Evolutionary conservation across 306 rosid genomes (phyloP), one percentile per base, ranked within the genome.

Genomic region (Prinsepia uniflora): DNA sequence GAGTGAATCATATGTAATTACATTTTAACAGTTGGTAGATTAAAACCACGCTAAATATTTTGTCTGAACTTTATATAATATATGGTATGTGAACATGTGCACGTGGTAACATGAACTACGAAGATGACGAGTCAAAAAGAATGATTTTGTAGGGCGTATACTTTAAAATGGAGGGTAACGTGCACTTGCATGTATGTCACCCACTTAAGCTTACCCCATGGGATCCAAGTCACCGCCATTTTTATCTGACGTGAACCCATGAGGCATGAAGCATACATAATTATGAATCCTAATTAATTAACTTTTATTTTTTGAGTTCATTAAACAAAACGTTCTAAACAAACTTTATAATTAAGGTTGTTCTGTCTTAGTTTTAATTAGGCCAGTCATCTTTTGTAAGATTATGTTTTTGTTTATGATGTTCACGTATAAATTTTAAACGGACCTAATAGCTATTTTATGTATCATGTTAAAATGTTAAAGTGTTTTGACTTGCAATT

Each of bases 201-300:
- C 78, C 76, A 67, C n/a, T n/a, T n/a, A n/a, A n/a, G n/a, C 72
- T 55, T 3, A 6, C 1, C 54, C 82, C 80, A 75, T 79, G 79
- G 84, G 75, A 71, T 86, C 89, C 74, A 78, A 81, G 72, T 84
- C 86, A 73, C 71, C 81, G 6, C 63, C 72, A 66, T 30, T 70
- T 56, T 36, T 34, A 18, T 55, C 62, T 53, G 60, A 50, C 66
- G 42, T 44, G 52, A 55, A 55, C 20, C 40, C 18, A 56, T 11
- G 34, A 30, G 0, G 18, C 60, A 55, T 55, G 3, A 55, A 24
- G 2, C 0, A 30, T 30, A 30, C 18, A 20, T 14, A 19, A 52
- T n/a, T 7, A 52, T 52, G 36, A 30, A 30, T 30, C 36, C 36
- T 30, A 30, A 30, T 30, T 30, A 30, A 30, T 30, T 30, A 30